phyloP scores from a whole-genome alignment of 108 stramenopile species.

The Conticribra weissflogii region DNA sequence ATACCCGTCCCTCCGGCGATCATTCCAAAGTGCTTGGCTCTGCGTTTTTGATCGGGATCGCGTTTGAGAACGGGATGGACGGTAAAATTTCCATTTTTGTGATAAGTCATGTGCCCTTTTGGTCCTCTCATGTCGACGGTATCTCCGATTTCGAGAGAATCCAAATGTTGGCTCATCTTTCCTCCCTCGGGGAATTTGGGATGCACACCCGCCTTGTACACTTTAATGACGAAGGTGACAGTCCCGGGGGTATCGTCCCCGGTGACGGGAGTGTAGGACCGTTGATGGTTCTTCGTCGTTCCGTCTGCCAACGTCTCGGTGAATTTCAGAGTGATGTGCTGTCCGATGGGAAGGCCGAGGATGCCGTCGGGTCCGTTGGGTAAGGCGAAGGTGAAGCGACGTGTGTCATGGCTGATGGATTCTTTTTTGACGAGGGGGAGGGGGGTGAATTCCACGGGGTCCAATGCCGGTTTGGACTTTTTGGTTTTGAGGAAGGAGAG shows the following conservation, averaged over 20 bases:
- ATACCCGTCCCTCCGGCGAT: conserved; percentile 99
- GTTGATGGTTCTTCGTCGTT: conserved; percentile 49
- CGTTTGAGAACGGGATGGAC: conserved; percentile 70
- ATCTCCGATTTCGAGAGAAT: conserved; percentile 90
- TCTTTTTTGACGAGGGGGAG: conserved; percentile 84
- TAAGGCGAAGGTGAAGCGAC: conserved; percentile 91
- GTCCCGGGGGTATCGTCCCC: conserved; percentile 81
- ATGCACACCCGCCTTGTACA: conserved; percentile 89
- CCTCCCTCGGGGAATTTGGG: conserved; percentile 97
- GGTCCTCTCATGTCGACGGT: conserved; percentile 86
- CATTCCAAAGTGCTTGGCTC: conserved; percentile 84
- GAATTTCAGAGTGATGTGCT: conserved; percentile 93
- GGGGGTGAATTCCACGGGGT: conserved; percentile 59
- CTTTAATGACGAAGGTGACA: conserved; percentile 93
- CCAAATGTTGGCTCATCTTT: conserved; percentile 96
- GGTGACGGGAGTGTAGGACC: conserved; percentile 92
- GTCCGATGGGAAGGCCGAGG: conserved; percentile 96
- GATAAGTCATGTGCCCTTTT: conserved; percentile 85
- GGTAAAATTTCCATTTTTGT: conserved; percentile 66
- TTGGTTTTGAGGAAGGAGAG: conserved; percentile 4
- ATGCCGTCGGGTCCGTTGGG: conserved; percentile 60
- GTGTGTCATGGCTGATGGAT: conserved; percentile 89
- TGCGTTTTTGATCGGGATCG: conserved; percentile 64
- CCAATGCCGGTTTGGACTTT: conserved; percentile 40
- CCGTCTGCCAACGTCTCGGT: conserved; percentile 72